Evolutionary conservation across 169 alveolate species (phyloP).

Genomic region (Gregarina niphandrodes): DNA sequence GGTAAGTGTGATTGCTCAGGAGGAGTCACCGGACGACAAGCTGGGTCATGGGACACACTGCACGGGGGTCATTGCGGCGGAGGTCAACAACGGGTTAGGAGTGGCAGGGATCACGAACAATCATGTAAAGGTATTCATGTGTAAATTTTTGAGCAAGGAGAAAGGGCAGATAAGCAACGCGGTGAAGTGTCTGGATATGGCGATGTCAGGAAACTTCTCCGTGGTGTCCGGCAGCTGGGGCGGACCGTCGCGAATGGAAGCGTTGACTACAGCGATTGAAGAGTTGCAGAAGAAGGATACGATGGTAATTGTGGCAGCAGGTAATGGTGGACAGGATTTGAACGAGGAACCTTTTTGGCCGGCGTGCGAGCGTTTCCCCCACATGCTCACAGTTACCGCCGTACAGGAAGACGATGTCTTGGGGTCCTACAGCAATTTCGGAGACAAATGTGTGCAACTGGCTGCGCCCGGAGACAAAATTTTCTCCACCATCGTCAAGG

Average conservation of each 20-base stretch:
- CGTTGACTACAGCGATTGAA: constrained; percentile 1
- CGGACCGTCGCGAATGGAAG: constrained; percentile 2
- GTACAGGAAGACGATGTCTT: neutral
- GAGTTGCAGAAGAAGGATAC: neutral
- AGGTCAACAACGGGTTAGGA: too few relatives aligned
- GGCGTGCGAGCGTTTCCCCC: constrained; percentile 4
- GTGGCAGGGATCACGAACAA: too few relatives aligned
- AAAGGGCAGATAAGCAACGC: too few relatives aligned
- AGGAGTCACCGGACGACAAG: too few relatives aligned
- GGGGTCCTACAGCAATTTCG: constrained; percentile 2
- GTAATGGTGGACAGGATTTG: constrained; percentile 6
- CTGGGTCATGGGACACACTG: too few relatives aligned
- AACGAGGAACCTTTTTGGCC: constrained; percentile 1
- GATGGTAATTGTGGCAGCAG: constrained; percentile 9
- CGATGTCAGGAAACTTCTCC: too few relatives aligned
- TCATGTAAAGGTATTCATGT: too few relatives aligned
- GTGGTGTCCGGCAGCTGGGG: too few relatives aligned
- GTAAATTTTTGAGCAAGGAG: too few relatives aligned
- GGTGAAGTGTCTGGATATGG: too few relatives aligned
- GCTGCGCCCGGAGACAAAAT: constrained; percentile 8
- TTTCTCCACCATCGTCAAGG: constrained; percentile 2
- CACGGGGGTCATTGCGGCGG: too few relatives aligned
- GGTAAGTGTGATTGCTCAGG: too few relatives aligned
- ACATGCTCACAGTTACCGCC: constrained; percentile 10
- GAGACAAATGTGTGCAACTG: constrained; percentile 4